A percentile compares a stretch with the other conserved stretches of the same genome.
phyloP scores from a whole-genome alignment of 2,329 filamentous ascomycete genomes.

The Tricladium varicosporioides region DNA sequence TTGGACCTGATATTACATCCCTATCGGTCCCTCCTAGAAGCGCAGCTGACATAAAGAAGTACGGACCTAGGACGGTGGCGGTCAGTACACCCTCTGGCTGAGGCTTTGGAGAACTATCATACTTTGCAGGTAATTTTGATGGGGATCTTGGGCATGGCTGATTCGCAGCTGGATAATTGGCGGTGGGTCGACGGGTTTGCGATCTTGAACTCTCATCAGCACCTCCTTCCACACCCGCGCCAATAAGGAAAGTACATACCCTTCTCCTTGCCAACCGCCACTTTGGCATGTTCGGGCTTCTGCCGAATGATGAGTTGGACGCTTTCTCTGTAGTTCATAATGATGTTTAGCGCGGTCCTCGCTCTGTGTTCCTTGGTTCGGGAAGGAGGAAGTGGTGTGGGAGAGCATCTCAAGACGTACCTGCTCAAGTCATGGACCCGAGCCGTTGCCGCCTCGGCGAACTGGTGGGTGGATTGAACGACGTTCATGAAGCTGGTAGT shows the following conservation, averaged over 20 bases:
- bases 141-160: conserved; percentile 44
- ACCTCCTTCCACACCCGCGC: conserved; percentile 2
- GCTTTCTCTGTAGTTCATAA: conserved; percentile 44
- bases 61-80: conserved; percentile 39
- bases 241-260: conserved; percentile 42
- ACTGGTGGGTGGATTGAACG: conserved; percentile 24
- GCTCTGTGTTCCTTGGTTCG: too few relatives aligned
- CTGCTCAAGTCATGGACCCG: conserved; percentile 24
- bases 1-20: conserved; percentile 37
- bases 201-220: conserved; percentile 47
- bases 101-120: conserved; percentile 32
- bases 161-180: conserved; percentile 74
- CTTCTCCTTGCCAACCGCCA: conserved; percentile 74
- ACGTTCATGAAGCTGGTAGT: conserved; percentile 20
- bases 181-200: conserved; percentile 85
- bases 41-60: conserved; percentile 47
- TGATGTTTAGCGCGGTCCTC: conserved; percentile 29
- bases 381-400: too few relatives aligned
- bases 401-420: conserved; percentile 15
- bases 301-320: conserved; percentile 61
- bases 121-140: conserved; percentile 55
- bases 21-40: conserved; percentile 43
- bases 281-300: conserved; percentile 64
- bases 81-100: conserved; percentile 12
- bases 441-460: conserved; percentile 24